Base-by-base conservation (phyloP, 163 green algal species). In the Chlorella variabilis region DNA sequence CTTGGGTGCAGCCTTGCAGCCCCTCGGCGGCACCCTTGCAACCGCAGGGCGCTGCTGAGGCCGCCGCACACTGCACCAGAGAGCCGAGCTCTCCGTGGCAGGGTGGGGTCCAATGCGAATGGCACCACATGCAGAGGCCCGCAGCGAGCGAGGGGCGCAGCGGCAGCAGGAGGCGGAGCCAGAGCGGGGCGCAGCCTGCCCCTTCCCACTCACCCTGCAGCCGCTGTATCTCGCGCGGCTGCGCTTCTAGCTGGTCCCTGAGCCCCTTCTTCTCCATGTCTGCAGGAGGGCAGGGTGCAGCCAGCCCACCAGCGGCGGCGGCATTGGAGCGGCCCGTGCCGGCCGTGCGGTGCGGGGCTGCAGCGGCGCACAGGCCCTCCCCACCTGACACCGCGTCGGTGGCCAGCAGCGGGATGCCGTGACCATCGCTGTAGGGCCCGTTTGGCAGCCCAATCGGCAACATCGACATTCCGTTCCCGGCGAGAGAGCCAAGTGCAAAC, bases 181-280 rank as follows among this genome's bases (percentile, higher is more conserved):
- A 25, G 54, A 27, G 20, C 15, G 18, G 9, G 20, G 45, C 45
- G 23, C 20, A 9, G 20, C 54, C 7, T n/a, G 54, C 23, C 20
- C 18, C 20, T 31, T n/a, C 15, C 54, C 15, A 20, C 71, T 56
- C 63, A 85, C 75, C 75, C 31, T 87, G 75, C 49, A 86, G 71
- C n/a, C 82, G 59, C 36, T 74, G 65, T 7, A 86, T 83, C 63
- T 86, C 82, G 15, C 82, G 71, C 3, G 59, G 65, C 38, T 86
- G 82, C 3, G 49, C 45, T 56, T 86, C 82, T 38, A 86, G 48
- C 65, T 86, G 82, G 25, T 82, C 71, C 48, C 71, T 67, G 27
- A 86, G 34, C 18, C 38, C 66, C 62, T 80, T 80, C 73, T 80
- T 80, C 73, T 80, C 73, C 73, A 80, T 80, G 73, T 80, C 73